Evolutionary conservation across 2,329 filamentous ascomycete species (phyloP), one percentile per base, ranked within the genome.

Genomic region (Apiospora kogelbergensis): DNA sequence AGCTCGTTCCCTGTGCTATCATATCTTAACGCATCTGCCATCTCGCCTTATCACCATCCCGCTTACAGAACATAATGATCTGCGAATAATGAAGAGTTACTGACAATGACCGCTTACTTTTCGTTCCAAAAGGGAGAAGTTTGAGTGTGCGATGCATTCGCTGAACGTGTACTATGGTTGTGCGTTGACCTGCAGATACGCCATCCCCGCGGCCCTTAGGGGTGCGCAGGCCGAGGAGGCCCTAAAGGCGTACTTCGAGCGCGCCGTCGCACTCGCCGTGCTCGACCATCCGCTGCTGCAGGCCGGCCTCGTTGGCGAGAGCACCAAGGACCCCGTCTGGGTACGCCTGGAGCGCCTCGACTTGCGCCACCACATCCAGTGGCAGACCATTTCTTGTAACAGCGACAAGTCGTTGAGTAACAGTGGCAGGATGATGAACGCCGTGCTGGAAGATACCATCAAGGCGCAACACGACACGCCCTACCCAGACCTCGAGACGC

Each of bases 401-500:
- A 66, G 65, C 2, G 68, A 72, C 63, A n/a, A n/a, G 6, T 20
- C 17, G 17, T 15, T 2, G 10, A 26, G 46, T 2, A 13, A 30
- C n/a, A 60, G 53, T 3, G 2, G 20, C 17, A 17, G 6, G 6
- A 6, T 26, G 46, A 57, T 60, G 30, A 67, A 69, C 3, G 33
- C 64, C 4, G 24, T 22, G 4, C 22, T 71, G 1, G 2, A 66
- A 0, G 17, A 65, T 1, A 41, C 57, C 3, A 22, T 71, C 4
- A 22, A 67, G 13, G 24, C 65, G 5, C 45, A 73, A 22, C 67
- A 74, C n/a, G 57, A 70, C 48, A 67, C 6, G 1, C 70, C 60
- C 46, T 79, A 76, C 41, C 46, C 60, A 2, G 41, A 74, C 22
- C 67, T 73, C 15, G 74, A 75, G 44, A 71, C 72, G 1, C 70